A percentile compares a stretch with the other conserved stretches of the same genome.
Conservation (phyloP, 2,329 filamentous ascomycete species). For the Boeremia exigua region DNA sequence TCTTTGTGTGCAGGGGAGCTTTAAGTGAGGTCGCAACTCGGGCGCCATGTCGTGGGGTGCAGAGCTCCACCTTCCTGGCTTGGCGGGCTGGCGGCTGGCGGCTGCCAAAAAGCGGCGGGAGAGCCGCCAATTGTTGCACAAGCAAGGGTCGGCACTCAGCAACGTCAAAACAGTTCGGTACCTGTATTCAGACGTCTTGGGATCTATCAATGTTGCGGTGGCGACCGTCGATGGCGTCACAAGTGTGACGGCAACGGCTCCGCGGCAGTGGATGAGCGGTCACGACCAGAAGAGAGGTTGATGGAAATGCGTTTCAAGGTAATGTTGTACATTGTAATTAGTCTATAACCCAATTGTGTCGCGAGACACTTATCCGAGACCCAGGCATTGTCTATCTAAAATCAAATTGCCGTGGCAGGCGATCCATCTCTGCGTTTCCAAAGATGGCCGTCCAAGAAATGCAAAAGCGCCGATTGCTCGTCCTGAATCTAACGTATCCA, state of each 20-base stretch:
- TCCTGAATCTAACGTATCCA: constrained; percentile 34
- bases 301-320: constrained; percentile 3
- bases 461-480: constrained; percentile 41
- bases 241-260: constrained; percentile 28
- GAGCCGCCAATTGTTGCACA: constrained; percentile 37
- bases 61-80: constrained; percentile 33
- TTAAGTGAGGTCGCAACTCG: constrained; percentile 32
- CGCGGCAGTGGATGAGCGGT: constrained; percentile 18
- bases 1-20: constrained; percentile 26
- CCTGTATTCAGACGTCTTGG: constrained; percentile 19
- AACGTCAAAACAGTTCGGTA: constrained; percentile 32
- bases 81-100: constrained; percentile 37
- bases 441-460: constrained; percentile 41
- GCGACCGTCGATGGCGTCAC: constrained; percentile 37
- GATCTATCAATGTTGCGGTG: constrained; percentile 27
- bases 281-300: constrained; percentile 17
- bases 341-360: constrained; percentile 45
- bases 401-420: constrained; percentile 32
- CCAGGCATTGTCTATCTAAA: constrained; percentile 41
- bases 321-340: constrained; percentile 45
- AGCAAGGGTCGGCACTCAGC: constrained; percentile 41
- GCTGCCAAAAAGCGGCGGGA: constrained; percentile 29
- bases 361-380: constrained; percentile 41
- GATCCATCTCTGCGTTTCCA: constrained; percentile 17
- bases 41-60: constrained; percentile 34